These are phyloP conservation scores for Cercospora sp. DNA, from an alignment of 2,329 filamentous ascomycete species.

Conservation along the genomic window DNA sequence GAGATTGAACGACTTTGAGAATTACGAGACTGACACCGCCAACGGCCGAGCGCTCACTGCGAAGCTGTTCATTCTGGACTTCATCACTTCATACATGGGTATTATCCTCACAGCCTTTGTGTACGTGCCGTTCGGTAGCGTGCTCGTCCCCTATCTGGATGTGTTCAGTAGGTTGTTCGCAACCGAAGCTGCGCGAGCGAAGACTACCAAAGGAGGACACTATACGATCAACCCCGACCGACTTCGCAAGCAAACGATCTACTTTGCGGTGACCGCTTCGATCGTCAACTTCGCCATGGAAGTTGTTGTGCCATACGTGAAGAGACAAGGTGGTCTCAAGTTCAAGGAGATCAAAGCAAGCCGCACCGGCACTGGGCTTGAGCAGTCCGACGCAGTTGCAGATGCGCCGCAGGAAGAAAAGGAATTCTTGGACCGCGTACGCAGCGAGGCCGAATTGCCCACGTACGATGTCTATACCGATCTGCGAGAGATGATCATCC, in stretches of 20 bases:
- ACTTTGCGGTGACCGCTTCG: constrained; percentile 92
- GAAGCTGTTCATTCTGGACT: constrained; percentile 95
- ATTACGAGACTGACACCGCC: constrained; percentile 84
- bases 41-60: constrained; percentile 82
- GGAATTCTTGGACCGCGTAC: constrained; percentile 76
- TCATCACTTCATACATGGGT: constrained; percentile 91
- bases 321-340: constrained; percentile 74
- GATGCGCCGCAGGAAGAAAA: constrained; percentile 76
- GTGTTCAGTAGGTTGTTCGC: constrained; percentile 71
- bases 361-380: constrained; percentile 49
- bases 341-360: constrained; percentile 73
- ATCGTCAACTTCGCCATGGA: constrained; percentile 85
- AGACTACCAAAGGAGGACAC: constrained; percentile 44
- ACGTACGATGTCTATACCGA: constrained; percentile 88
- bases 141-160: constrained; percentile 82
- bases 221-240: constrained; percentile 83
- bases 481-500: constrained; percentile 87
- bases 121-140: constrained; percentile 85
- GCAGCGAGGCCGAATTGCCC: constrained; percentile 77
- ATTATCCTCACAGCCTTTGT: constrained; percentile 92
- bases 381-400: constrained; percentile 40
- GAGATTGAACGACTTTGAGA: constrained; percentile 77
- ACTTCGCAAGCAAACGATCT: constrained; percentile 88
- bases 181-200: constrained; percentile 67
- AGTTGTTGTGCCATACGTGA: constrained; percentile 79